Evolutionary conservation across 495 filamentous ascomycete genomes (phyloP).

Genomic region (Tetracladium setigerum): DNA sequence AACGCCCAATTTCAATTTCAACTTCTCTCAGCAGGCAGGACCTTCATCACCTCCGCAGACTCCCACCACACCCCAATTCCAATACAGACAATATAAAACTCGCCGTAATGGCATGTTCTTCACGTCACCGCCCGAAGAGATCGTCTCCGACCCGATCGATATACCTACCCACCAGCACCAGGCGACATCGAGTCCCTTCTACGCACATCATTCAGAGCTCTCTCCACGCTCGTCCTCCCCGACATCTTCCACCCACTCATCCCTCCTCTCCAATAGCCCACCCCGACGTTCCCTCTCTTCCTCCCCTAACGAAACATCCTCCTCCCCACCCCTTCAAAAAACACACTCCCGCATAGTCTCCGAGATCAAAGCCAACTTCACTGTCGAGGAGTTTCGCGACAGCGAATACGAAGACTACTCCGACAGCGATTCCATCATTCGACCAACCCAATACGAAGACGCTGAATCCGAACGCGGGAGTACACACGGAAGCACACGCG

Average conservation of each 20-base stretch:
- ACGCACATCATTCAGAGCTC: constrained; percentile 27
- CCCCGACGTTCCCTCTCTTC: constrained; percentile 14
- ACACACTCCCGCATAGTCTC: constrained; percentile 1
- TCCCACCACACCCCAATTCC: constrained; percentile 27
- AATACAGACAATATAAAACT: constrained; percentile 6
- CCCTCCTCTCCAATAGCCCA: constrained; percentile 2
- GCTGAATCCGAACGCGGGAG: constrained; percentile 16
- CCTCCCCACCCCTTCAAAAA: constrained; percentile 1
- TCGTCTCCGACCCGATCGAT: too few relatives aligned
- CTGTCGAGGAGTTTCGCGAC: constrained; percentile 17
- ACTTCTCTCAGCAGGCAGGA: constrained; percentile 34
- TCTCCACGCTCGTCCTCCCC: constrained; percentile 43
- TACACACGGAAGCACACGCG: background rate
- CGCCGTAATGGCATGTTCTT: constrained; percentile 15
- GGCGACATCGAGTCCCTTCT: too few relatives aligned
- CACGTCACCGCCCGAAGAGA: too few relatives aligned
- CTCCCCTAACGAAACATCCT: constrained; percentile 1
- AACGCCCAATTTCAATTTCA: constrained; percentile 34
- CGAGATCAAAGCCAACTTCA: constrained; percentile 15
- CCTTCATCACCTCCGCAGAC: constrained; percentile 48
- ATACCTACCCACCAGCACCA: too few relatives aligned
- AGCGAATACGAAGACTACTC: constrained; percentile 16
- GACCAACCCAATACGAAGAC: constrained; percentile 21
- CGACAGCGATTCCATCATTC: constrained; percentile 16
- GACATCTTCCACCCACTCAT: constrained; percentile 17